These are phyloP conservation scores for Pseudozyma sp. DNA, from an alignment of 1,284 basidiomycete species.

Conservation along the genomic window DNA sequence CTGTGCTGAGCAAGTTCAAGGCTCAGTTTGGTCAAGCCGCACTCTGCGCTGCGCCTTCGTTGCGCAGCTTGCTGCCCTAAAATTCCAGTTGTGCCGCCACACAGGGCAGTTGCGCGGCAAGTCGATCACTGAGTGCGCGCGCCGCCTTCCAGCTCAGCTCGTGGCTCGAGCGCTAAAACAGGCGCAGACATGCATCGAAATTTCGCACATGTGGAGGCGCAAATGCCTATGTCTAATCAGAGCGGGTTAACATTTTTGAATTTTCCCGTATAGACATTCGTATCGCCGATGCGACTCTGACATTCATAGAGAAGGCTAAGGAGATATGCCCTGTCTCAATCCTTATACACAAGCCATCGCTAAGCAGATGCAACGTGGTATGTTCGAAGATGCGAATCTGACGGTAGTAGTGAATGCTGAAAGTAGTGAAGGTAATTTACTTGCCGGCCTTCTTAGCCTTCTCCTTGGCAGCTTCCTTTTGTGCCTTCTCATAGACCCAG, in stretches of 20 bases:
- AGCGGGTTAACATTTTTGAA: no score
- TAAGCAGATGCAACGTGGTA: no score
- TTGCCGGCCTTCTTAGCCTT: conserved; percentile 54
- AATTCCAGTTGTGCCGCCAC: no score
- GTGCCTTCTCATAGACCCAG: conserved; percentile 72
- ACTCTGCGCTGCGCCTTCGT: background rate
- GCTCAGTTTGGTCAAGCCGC: background rate
- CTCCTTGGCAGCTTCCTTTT: conserved; percentile 59
- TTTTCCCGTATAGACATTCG: no score
- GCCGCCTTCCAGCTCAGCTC: conserved; percentile 12
- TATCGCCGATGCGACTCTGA: no score
- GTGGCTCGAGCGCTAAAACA: conserved; percentile 9
- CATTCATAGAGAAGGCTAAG: no score
- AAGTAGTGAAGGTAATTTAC: conserved; percentile 7
- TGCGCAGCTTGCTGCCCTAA: no score
- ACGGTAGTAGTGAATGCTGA: background rate
- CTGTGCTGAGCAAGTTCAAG: background rate
- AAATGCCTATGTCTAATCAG: no score
- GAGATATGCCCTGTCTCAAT: no score
- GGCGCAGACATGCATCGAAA: background rate
- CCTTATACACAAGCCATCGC: no score
- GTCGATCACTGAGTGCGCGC: conserved; percentile 8
- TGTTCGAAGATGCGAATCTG: no score
- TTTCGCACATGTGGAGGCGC: conserved; percentile 2
- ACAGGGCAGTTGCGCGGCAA: conserved; percentile 11